These are phyloP conservation scores for Termitomyces heimii DNA, from an alignment of 768 basidiomycete genomes.

Conservation along the genomic window DNA sequence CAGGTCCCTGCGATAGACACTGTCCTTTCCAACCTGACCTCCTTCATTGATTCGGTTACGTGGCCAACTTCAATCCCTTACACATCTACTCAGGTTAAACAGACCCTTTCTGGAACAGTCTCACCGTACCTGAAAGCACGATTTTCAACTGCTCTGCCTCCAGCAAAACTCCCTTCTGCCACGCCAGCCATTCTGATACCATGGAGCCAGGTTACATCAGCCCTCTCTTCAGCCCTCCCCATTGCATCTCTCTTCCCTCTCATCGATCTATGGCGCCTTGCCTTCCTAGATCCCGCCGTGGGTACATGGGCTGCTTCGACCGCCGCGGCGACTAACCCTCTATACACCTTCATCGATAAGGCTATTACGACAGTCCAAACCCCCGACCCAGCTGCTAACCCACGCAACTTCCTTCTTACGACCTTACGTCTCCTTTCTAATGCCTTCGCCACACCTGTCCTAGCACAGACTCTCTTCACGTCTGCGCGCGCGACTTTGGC, in stretches of 20 bases:
- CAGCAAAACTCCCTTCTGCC: constrained; percentile 21
- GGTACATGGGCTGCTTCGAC: constrained; percentile 42
- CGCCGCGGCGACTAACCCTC: constrained; percentile 30
- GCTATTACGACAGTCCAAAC: constrained; percentile 7
- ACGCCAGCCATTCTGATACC: constrained; percentile 32
- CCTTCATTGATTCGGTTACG: constrained; percentile 50
- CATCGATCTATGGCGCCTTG: constrained; percentile 78
- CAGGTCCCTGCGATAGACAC: constrained; percentile 67
- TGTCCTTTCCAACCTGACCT: constrained; percentile 52
- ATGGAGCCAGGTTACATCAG: constrained; percentile 44
- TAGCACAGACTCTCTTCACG: constrained; percentile 34
- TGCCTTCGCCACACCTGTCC: constrained; percentile 45
- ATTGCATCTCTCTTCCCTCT: constrained; percentile 67
- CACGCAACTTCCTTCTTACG: constrained; percentile 59
- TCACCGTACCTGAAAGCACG: constrained; percentile 62
- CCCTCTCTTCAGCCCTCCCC: constrained; percentile 41
- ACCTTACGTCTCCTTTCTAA: constrained; percentile 67
- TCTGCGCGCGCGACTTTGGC: constrained; percentile 33
- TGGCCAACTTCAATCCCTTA: constrained; percentile 25
- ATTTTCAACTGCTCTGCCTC: constrained; percentile 29
- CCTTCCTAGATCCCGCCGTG: constrained; percentile 57
- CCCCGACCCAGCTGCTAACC: constrained; percentile 11
- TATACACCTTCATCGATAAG: constrained; percentile 41
- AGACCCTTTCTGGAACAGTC: constrained; percentile 40
- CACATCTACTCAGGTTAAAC: constrained; percentile 37